Evolutionary conservation across 2,329 filamentous ascomycete species (phyloP).

Genomic region (Didymellaceae sp.): DNA sequence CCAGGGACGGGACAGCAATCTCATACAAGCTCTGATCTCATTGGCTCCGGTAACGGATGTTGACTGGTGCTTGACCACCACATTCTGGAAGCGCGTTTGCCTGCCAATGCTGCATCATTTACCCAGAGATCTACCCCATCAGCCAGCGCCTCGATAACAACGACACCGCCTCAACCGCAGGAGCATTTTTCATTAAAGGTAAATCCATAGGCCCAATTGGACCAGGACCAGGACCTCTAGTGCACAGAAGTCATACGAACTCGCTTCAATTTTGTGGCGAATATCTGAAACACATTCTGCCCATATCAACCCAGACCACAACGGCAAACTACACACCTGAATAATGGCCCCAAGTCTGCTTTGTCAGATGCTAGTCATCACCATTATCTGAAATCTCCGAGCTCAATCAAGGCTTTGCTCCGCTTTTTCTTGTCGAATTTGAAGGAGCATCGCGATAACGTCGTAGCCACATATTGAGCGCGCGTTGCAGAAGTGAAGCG

Average conservation of each 20-base stretch:
- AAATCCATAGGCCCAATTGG: too few relatives aligned
- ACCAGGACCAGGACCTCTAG: too few relatives aligned
- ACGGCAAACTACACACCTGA: background rate
- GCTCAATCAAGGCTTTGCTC: too few relatives aligned
- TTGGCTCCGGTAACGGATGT: conserved; percentile 2
- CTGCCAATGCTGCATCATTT: background rate
- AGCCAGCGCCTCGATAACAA: background rate
- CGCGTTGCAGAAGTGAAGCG: conserved; percentile 1
- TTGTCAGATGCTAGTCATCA: too few relatives aligned
- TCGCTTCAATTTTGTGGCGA: background rate
- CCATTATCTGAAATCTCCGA: too few relatives aligned
- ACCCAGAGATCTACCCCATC: background rate
- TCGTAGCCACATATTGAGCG: background rate
- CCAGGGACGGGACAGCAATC: conserved; percentile 2
- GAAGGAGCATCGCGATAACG: background rate
- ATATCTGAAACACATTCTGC: conserved; percentile 11
- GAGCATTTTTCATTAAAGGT: too few relatives aligned
- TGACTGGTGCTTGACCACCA: background rate
- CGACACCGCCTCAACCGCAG: too few relatives aligned
- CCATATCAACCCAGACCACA: background rate
- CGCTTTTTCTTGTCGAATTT: too few relatives aligned
- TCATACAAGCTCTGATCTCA: background rate
- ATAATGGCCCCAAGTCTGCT: too few relatives aligned
- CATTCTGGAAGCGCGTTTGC: conserved; percentile 13
- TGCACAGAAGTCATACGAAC: background rate